phyloP scores from a whole-genome alignment of 768 basidiomycete genomes.

The Epithele typhae region DNA sequence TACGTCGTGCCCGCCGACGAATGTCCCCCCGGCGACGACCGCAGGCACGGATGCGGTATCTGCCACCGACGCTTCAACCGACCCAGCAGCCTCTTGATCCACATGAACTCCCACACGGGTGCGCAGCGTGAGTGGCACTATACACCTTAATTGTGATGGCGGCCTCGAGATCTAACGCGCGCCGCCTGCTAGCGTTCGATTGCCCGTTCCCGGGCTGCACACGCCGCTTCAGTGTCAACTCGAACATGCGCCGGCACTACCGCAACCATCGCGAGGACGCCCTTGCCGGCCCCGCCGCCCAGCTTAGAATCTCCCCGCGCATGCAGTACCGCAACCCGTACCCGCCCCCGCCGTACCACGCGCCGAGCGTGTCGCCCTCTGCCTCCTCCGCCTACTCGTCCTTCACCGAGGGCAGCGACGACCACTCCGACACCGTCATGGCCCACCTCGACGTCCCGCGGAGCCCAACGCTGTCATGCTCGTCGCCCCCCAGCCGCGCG shows the following conservation, averaged over 20 bases:
- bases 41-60: neutral
- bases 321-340: too few relatives aligned
- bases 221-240: conserved; percentile 77
- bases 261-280: conserved; percentile 46
- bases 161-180: neutral
- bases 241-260: conserved; percentile 80
- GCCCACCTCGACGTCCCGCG: too few relatives aligned
- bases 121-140: conserved; percentile 63
- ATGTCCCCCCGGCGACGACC: neutral
- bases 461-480: neutral
- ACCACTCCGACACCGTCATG: too few relatives aligned
- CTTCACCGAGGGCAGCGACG: too few relatives aligned
- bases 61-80: conserved; percentile 46
- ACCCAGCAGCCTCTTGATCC: conserved; percentile 59
- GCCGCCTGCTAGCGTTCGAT: conserved; percentile 48
- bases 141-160: too few relatives aligned
- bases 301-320: too few relatives aligned
- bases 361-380: too few relatives aligned
- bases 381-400: too few relatives aligned
- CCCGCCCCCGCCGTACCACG: too few relatives aligned
- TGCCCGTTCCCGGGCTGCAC: conserved; percentile 63
- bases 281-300: too few relatives aligned
- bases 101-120: conserved; percentile 62
- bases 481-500: neutral
- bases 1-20: neutral